Base-by-base conservation (phyloP, 1,139 yeast species). In the Lipomyces yarrowii region DNA sequence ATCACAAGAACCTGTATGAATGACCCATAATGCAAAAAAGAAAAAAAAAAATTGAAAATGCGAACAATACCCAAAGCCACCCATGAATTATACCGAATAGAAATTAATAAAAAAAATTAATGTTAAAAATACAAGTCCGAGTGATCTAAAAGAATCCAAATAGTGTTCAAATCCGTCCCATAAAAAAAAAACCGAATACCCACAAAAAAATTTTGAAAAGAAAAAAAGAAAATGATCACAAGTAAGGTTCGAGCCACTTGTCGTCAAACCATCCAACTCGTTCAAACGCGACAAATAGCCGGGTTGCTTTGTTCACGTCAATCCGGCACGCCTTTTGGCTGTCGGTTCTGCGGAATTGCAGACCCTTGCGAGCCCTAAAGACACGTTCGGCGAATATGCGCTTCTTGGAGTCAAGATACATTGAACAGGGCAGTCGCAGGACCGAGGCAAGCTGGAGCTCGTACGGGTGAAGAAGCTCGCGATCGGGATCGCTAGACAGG, bases 321-420 rank as follows among this genome's bases (percentile, higher is more conserved):
- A 94, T 93, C 72, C 97, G 86, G 77, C 98, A 93, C 10, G 98
- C 97, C 82, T 94, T 93, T 79, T 94, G 98, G 15, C 98, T 96
- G 77, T 94, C 99, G 0, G 98, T 94, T 80, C 98, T 87, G 80
- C 98, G 88, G 79, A 94, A 94, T 58, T 94, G 96, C 77, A 89
- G 83, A 42, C 90, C 91, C 65, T 82, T 83, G 75, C 86, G 87
- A 75, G 89, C 79, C 68, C 98, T 84, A 69, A 86, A 85, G 54
- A 92, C 96, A 79, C 93, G 93, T 77, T 94, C 98, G 69, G 86
- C 85, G 78, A 94, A 94, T 52, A 94, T 81, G 73, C 99, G 84
- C 78, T 96, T 86, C 82, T 94, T 94, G 7, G 97, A 91, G 78
- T 94, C 99, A 76, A 93, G 81, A 76, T 92, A 94, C 51, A 93